Percentiles rank a stretch among this genome's conserved stretches.
These are phyloP conservation scores for Trichosporon inkin DNA, from an alignment of 1,284 basidiomycete genomes.

Conservation along the genomic window DNA sequence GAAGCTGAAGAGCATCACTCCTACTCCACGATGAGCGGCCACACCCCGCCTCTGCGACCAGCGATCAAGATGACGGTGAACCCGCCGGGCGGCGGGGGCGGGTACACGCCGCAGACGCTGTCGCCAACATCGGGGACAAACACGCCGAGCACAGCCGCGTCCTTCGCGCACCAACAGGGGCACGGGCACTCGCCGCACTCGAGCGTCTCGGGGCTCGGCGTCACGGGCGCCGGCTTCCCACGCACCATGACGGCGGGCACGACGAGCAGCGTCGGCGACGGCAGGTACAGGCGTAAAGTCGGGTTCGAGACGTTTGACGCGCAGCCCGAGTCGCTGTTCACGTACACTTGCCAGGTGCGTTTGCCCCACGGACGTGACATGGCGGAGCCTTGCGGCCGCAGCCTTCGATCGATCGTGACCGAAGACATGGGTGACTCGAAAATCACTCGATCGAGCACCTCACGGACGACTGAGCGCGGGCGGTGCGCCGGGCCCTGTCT, in stretches of 20 bases:
- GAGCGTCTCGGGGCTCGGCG: background rate
- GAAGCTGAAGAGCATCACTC: too few species aligned
- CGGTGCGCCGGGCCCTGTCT: too few species aligned
- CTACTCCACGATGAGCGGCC: background rate
- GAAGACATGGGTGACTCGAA: too few species aligned
- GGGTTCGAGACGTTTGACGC: constrained; percentile 75
- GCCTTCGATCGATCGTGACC: too few species aligned
- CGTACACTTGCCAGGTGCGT: constrained; percentile 52
- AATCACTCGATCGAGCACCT: too few species aligned
- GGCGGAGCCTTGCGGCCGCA: background rate
- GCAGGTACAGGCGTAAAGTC: constrained; percentile 76
- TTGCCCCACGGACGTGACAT: background rate
- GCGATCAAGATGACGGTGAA: constrained; percentile 16
- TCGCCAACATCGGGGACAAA: background rate
- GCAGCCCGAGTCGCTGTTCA: constrained; percentile 53
- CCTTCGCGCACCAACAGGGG: background rate
- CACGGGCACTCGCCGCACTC: background rate
- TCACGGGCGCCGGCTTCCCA: constrained; percentile 14
- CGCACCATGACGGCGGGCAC: constrained; percentile 18
- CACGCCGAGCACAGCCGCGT: background rate
- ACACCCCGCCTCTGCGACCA: constrained; percentile 11
- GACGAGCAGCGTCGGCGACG: constrained; percentile 23
- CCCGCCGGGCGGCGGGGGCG: background rate
- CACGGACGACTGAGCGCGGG: too few species aligned
- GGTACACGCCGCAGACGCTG: background rate